A percentile compares a stretch with the other conserved stretches of the same genome.
Evolutionary conservation across 345 rosid genomes (phyloP).

Genomic region (Gossypium mustelinum): DNA sequence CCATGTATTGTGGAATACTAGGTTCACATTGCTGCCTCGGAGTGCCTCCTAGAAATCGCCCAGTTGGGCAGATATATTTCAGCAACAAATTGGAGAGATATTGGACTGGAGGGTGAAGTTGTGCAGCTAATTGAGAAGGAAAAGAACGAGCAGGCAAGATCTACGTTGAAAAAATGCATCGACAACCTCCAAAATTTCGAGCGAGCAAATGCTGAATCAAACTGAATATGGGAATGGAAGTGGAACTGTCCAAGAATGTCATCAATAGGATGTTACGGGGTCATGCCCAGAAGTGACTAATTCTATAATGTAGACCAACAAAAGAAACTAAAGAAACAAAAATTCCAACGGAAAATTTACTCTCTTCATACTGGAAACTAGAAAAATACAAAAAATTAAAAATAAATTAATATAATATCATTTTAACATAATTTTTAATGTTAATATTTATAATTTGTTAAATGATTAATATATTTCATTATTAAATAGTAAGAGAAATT

Average conservation of each 20-base stretch:
- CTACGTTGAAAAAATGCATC: slow-evolving; percentile 55
- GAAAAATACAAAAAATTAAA: too few relatives aligned
- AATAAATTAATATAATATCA: too few relatives aligned
- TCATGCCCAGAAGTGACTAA: neutral
- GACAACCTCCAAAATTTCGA: slow-evolving; percentile 42
- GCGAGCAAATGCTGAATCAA: slow-evolving; percentile 12
- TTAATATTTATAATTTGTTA: too few relatives aligned
- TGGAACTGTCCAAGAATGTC: neutral
- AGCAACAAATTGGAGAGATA: slow-evolving; percentile 24
- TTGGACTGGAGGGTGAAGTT: slow-evolving; percentile 47
- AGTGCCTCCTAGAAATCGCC: slow-evolving; percentile 59
- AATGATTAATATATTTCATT: too few relatives aligned
- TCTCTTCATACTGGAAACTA: neutral
- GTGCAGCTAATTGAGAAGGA: slow-evolving; percentile 56
- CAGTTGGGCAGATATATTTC: slow-evolving; percentile 36
- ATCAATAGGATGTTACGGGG: neutral
- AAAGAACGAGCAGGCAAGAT: slow-evolving; percentile 74
- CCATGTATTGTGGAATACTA: slow-evolving; percentile 10
- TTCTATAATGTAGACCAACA: neutral
- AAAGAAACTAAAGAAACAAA: neutral
- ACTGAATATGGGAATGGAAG: slow-evolving; percentile 8
- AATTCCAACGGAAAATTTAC: neutral
- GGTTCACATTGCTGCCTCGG: slow-evolving; percentile 83
- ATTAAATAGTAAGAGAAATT: too few relatives aligned
- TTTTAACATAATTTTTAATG: too few relatives aligned